These are phyloP conservation scores for Pseudogymnoascus sp. DNA, from an alignment of 2,329 filamentous ascomycete genomes.

Conservation along the genomic window DNA sequence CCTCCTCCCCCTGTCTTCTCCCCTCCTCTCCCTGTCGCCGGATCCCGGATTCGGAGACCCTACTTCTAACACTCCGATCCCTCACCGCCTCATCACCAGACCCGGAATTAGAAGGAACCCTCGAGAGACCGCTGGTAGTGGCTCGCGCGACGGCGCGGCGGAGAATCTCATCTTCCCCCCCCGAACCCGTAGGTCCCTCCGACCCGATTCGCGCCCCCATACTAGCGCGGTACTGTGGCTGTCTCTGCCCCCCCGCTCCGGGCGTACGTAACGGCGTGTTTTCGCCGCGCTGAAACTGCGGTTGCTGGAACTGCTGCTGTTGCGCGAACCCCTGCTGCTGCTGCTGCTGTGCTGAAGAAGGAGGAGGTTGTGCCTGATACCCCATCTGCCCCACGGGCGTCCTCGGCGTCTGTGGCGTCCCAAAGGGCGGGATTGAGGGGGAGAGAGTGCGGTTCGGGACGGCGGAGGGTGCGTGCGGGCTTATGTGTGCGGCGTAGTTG, in stretches of 20 bases:
- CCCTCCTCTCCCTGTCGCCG: conserved; percentile 16
- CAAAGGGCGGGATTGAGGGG: conserved; percentile 16
- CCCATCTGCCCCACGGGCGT: conserved; percentile 34
- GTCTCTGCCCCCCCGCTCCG: conserved; percentile 37
- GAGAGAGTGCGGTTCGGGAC: conserved; percentile 28
- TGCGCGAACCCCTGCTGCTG: too few species aligned
- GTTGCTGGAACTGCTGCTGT: conserved; percentile 9
- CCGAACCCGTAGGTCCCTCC: not conserved
- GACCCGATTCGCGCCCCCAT: not conserved
- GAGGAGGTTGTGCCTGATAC: conserved; percentile 32
- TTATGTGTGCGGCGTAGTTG: conserved; percentile 64
- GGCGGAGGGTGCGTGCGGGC: conserved; percentile 47
- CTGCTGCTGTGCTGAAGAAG: conserved; percentile 26
- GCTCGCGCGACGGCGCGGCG: not conserved
- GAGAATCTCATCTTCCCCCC: not conserved
- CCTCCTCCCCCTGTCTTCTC: too few species aligned
- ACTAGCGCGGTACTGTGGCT: conserved; percentile 40
- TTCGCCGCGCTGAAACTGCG: conserved; percentile 24
- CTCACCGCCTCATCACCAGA: not conserved
- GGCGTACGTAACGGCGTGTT: conserved; percentile 31
- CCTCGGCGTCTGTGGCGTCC: conserved; percentile 17
- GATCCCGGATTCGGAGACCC: not conserved
- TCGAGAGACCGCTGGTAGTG: not conserved
- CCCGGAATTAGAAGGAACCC: not conserved
- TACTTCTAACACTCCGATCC: not conserved